Evolutionary conservation across 148 eudicot genomes (phyloP).

Genomic region (Arctostaphylos glauca): DNA sequence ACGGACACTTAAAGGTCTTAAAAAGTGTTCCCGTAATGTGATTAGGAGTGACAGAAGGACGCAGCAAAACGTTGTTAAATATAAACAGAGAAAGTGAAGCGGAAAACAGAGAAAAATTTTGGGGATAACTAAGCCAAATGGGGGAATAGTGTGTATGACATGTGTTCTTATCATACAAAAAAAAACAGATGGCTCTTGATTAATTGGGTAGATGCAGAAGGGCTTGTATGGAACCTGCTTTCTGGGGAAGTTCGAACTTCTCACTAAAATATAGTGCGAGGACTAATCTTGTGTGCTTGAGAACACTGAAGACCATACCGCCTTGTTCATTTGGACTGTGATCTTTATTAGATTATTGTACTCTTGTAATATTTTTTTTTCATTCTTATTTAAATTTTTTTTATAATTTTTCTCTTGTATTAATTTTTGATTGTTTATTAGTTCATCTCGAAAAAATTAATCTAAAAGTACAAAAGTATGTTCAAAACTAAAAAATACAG

Average conservation of each 20-base stretch:
- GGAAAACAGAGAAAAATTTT: neutral
- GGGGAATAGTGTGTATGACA: neutral
- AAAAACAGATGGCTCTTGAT: neutral
- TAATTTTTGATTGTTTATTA: no score
- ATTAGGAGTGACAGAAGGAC: neutral
- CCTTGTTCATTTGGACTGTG: neutral
- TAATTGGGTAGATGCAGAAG: neutral
- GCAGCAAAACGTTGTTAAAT: slow-evolving; percentile 7
- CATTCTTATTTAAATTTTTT: no score
- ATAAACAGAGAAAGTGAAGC: neutral
- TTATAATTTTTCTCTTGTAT: no score
- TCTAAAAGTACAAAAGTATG: no score
- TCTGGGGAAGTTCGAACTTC: neutral
- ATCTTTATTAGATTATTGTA: no score
- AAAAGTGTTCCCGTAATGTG: neutral
- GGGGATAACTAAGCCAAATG: neutral
- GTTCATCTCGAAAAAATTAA: no score
- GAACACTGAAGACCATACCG: neutral
- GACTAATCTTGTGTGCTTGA: neutral
- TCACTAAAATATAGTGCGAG: neutral
- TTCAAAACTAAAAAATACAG: no score
- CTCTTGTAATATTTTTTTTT: no score
- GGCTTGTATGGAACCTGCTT: slow-evolving; percentile 11
- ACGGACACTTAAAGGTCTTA: neutral
- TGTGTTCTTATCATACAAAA: neutral